A percentile compares a stretch with the other conserved stretches of the same genome.
These are phyloP conservation scores for Ascoidea asiatica DNA, from an alignment of 805 yeast species.

Conservation along the genomic window DNA sequence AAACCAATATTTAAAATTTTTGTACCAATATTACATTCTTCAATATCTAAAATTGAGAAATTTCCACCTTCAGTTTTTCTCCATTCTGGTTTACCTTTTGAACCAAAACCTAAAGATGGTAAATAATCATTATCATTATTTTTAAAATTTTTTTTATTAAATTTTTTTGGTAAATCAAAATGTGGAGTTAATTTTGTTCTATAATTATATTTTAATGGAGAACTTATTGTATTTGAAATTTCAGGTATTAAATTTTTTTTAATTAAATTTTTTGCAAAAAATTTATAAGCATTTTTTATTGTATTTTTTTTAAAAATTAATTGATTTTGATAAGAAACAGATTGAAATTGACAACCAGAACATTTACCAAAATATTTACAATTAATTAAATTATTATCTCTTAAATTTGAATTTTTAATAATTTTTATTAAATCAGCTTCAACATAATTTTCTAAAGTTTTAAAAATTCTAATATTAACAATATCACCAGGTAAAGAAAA, in stretches of 20 bases:
- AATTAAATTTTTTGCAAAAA: constrained; percentile 49
- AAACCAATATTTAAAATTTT: constrained; percentile 62
- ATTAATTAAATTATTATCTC: constrained; percentile 46
- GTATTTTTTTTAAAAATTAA: constrained; percentile 59
- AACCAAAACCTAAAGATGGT: constrained; percentile 83
- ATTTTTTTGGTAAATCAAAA: constrained; percentile 60
- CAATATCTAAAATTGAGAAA: constrained; percentile 68
- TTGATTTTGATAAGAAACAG: constrained; percentile 60
- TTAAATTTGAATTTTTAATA: constrained; percentile 28
- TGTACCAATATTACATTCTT: constrained; percentile 88
- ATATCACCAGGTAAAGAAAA: constrained; percentile 81
- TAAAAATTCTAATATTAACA: constrained; percentile 57
- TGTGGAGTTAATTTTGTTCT: constrained; percentile 95
- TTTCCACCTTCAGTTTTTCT: constrained; percentile 45
- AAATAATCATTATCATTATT: background rate
- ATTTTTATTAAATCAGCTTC: constrained; percentile 63
- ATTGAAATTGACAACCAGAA: constrained; percentile 92
- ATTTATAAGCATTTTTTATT: constrained; percentile 68
- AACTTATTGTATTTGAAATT: constrained; percentile 50
- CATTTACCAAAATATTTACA: constrained; percentile 86
- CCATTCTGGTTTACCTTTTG: constrained; percentile 70
- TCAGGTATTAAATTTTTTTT: constrained; percentile 36
- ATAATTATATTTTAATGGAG: constrained; percentile 67
- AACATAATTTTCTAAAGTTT: constrained; percentile 60
- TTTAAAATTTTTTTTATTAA: constrained; percentile 22